Evolutionary conservation across 108 stramenopile genomes (phyloP), one percentile per base, ranked within the genome.

Genomic region (Aurantiochytrium sp.): DNA sequence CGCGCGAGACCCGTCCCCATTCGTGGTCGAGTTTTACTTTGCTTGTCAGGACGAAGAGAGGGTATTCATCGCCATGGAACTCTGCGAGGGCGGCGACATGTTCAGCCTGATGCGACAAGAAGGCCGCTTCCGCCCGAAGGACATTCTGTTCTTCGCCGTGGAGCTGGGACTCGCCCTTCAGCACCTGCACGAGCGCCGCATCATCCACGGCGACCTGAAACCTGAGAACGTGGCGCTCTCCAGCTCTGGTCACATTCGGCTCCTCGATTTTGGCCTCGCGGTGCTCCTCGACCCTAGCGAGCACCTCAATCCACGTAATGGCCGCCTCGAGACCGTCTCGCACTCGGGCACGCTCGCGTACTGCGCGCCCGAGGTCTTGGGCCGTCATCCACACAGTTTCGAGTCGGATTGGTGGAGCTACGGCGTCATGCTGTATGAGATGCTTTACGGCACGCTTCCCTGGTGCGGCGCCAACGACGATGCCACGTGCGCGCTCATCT

Each of bases 1-100:
- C 3, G 59, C 59, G 8, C 27, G 32, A 6, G 59, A 34, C 12
- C 32, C 27, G 59, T 65, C 24, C 24, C 94, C 95, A 4, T 94
- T 95, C 90, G 69, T 95, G 54, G 55, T 95, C 12, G 68, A 91
- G 37, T 88, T 95, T 24, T 24, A 87, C 32, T 55, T 54, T 54
- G 89, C 94, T 10, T 94, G 89, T 87, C 92, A 94, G 85, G 86
- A 86, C 36, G 54, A 55, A 4, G 4, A 54, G 37, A 86, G 53
- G 32, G 86, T 93, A 15, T 94, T 93, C 86, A 92, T 94, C 87
- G 87, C 91, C 15, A 55, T 94, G 21, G 94, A 94, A 91, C 89
- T 92, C 6, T 85, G 94, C 37, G 86, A 89, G 31, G 94, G 94
- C 34, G 94, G 94, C 41, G 93, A 94, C 69, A 88, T 95, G 22